phyloP scores from a whole-genome alignment of 2,329 filamentous ascomycete genomes.

The Metarhizium album region DNA sequence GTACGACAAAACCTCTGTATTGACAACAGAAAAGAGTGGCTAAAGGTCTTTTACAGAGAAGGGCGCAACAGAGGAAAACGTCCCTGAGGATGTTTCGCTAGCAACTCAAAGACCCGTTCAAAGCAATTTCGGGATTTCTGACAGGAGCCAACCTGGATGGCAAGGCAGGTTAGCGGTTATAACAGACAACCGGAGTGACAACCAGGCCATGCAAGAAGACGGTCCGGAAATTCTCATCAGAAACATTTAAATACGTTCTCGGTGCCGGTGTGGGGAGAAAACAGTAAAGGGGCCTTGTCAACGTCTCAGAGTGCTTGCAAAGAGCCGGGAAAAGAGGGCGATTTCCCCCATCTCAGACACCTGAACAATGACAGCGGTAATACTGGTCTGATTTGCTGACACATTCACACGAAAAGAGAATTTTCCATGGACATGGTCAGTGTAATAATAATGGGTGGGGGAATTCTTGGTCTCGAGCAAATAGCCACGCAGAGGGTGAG shows the following conservation, averaged over 20 bases:
- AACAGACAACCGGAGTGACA: not conserved
- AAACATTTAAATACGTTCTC: not conserved
- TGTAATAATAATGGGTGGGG: not conserved
- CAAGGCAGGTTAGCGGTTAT: not conserved
- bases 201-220: not conserved
- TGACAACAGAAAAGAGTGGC: conserved; percentile 1
- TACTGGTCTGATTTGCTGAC: not conserved
- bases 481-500: not conserved
- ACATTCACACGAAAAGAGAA: conserved; percentile 1
- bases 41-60: not conserved
- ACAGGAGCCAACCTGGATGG: not conserved
- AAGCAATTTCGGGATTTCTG: not conserved
- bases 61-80: not conserved
- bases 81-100: not conserved
- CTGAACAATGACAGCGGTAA: not conserved
- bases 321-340: not conserved
- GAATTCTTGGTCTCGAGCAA: not conserved
- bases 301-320: not conserved
- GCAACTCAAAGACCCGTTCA: not conserved
- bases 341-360: not conserved
- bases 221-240: not conserved
- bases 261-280: not conserved
- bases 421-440: not conserved
- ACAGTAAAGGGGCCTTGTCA: not conserved
- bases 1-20: not conserved